Evolutionary conservation across 768 basidiomycete genomes (phyloP).

Genomic region (Candolleomyces efflorescens): DNA sequence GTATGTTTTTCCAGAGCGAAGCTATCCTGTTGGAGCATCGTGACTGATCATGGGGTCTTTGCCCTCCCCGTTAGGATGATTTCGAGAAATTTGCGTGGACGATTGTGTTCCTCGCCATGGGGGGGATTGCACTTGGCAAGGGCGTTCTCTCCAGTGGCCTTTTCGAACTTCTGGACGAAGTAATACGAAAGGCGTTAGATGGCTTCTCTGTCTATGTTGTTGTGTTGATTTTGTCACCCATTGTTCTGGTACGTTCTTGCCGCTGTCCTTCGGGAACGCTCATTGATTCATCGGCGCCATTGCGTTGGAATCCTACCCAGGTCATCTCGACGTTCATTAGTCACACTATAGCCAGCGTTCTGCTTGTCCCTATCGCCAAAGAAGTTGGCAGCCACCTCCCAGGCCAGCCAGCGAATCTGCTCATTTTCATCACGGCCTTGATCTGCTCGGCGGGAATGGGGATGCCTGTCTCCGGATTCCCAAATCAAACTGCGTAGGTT

Average conservation of each 20-base stretch:
- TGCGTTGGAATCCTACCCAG: constrained; percentile 39
- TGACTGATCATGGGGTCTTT: constrained; percentile 8
- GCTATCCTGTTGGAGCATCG: not conserved
- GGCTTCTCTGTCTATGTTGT: constrained; percentile 66
- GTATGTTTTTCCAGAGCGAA: constrained; percentile 34
- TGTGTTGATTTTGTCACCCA: constrained; percentile 61
- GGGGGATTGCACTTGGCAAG: constrained; percentile 93
- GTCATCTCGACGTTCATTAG: constrained; percentile 94
- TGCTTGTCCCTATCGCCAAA: constrained; percentile 95
- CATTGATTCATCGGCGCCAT: not conserved
- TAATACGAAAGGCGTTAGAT: constrained; percentile 55
- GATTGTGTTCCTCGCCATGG: constrained; percentile 96
- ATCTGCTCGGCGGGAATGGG: constrained; percentile 98
- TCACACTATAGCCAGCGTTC: constrained; percentile 93
- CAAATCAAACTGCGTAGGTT: constrained; percentile 92
- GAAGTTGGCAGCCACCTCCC: constrained; percentile 82
- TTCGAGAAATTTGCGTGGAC: constrained; percentile 95
- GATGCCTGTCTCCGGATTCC: constrained; percentile 98
- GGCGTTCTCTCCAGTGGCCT: constrained; percentile 90
- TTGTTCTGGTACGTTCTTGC: constrained; percentile 57
- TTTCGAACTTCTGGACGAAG: constrained; percentile 67
- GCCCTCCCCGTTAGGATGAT: constrained; percentile 59
- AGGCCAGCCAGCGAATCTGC: constrained; percentile 65
- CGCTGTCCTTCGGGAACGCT: not conserved
- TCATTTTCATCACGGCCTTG: constrained; percentile 90